phyloP scores from a whole-genome alignment of 2,329 filamentous ascomycete species.

The Emericellopsis cladophorae region DNA sequence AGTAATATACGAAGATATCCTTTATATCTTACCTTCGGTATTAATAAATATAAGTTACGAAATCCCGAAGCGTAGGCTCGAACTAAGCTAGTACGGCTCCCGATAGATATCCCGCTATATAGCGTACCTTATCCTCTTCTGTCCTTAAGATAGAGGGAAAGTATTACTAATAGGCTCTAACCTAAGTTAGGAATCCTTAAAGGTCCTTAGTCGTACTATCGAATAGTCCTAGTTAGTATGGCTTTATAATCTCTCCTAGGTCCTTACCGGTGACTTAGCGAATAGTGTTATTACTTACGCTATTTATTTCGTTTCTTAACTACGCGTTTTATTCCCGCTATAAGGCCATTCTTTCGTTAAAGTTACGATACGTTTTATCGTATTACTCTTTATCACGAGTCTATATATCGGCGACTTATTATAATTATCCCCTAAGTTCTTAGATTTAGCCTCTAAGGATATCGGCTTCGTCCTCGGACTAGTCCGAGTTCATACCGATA shows the following conservation, averaged over 20 bases:
- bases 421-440: too few relatives aligned
- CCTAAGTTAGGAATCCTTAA: conserved; percentile 1
- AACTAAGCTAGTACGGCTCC: neutral
- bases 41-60: neutral
- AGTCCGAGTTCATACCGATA: too few relatives aligned
- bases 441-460: too few relatives aligned
- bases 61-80: neutral
- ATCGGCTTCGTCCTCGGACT: too few relatives aligned
- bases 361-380: too few relatives aligned
- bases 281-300: neutral
- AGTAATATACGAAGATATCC: neutral
- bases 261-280: neutral
- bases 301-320: neutral
- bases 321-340: neutral
- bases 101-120: neutral
- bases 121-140: neutral
- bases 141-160: neutral
- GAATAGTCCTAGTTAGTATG: neutral
- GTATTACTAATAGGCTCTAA: neutral
- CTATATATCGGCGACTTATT: too few relatives aligned
- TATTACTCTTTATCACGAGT: too few relatives aligned
- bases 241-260: neutral
- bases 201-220: neutral
- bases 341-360: conserved; percentile 1
- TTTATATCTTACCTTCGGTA: neutral